phyloP scores from a whole-genome alignment of 2,329 filamentous ascomycete genomes.

The Polytolypa hystricis region DNA sequence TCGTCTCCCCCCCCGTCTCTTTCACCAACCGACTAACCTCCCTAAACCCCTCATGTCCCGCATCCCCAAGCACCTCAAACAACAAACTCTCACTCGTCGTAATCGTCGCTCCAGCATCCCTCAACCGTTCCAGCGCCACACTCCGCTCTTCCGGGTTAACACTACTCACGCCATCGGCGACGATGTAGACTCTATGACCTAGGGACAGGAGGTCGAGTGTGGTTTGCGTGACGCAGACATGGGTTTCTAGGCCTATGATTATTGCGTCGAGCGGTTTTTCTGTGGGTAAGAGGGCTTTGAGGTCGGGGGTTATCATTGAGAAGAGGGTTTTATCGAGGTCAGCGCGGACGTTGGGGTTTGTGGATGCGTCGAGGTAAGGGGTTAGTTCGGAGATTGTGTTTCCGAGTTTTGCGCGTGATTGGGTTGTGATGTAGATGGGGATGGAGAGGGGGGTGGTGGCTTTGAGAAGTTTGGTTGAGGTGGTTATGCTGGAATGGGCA shows the following conservation, averaged over 20 bases:
- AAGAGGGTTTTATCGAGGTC: constrained; percentile 80
- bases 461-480: constrained; percentile 56
- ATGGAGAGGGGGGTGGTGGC: constrained; percentile 45
- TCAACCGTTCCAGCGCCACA: constrained; percentile 64
- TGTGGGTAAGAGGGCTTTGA: constrained; percentile 35
- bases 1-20: constrained; percentile 61
- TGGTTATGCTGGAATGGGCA: constrained; percentile 47
- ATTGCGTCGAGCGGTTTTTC: constrained; percentile 48
- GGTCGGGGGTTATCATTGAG: constrained; percentile 68
- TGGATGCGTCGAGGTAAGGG: constrained; percentile 39
- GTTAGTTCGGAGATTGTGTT: constrained; percentile 66
- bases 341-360: constrained; percentile 38
- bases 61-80: constrained; percentile 83
- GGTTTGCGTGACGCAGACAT: constrained; percentile 93
- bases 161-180: constrained; percentile 82
- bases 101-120: constrained; percentile 63
- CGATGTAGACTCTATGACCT: constrained; percentile 73
- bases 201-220: constrained; percentile 64
- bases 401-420: constrained; percentile 68
- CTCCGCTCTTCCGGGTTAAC: constrained; percentile 73
- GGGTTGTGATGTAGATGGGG: constrained; percentile 77
- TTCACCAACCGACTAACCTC: constrained; percentile 66
- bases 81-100: constrained; percentile 83
- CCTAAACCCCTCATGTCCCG: constrained; percentile 58
- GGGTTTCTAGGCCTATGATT: constrained; percentile 82